A percentile compares a stretch with the other conserved stretches of the same genome.
Evolutionary conservation across 1,139 yeast species (phyloP).

Genomic region (Sugiyamaella xylanicola): DNA sequence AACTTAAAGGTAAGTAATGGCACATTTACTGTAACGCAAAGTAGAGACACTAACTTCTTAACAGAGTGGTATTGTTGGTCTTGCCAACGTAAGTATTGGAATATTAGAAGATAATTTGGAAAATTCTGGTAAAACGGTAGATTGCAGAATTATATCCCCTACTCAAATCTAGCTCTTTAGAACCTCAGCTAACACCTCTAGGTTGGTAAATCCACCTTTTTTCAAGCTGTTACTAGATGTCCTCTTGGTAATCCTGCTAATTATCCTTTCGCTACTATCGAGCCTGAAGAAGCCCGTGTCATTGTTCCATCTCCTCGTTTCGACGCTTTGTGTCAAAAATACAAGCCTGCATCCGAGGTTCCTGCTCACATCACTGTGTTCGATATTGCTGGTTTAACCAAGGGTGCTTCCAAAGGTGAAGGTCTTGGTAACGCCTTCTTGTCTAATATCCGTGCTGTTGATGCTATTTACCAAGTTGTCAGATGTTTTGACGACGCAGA

Average conservation of each 20-base stretch:
- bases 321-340: constrained; percentile 68
- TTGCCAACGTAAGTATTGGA: constrained; percentile 60
- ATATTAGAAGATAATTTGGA: neutral
- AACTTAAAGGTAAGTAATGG: constrained; percentile 42
- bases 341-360: constrained; percentile 82
- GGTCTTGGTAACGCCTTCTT: constrained; percentile 98
- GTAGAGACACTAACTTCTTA: neutral
- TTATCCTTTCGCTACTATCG: constrained; percentile 97
- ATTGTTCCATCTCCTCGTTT: constrained; percentile 93
- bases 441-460: constrained; percentile 97
- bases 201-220: constrained; percentile 83
- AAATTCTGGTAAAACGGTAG: neutral
- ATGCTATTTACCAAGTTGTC: constrained; percentile 96
- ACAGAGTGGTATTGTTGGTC: constrained; percentile 85
- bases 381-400: constrained; percentile 97
- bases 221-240: constrained; percentile 76
- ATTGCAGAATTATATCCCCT: no score
- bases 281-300: constrained; percentile 98
- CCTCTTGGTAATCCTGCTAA: constrained; percentile 98
- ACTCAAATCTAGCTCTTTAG: no score
- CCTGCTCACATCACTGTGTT: constrained; percentile 94
- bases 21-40: constrained; percentile 42
- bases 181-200: constrained; percentile 72
- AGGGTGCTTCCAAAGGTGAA: constrained; percentile 97
- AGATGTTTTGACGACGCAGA: constrained; percentile 98